A percentile compares a stretch with the other conserved stretches of the same genome.
Conservation (phyloP, 208 protist genomes). For the Crithidia sp. region DNA sequence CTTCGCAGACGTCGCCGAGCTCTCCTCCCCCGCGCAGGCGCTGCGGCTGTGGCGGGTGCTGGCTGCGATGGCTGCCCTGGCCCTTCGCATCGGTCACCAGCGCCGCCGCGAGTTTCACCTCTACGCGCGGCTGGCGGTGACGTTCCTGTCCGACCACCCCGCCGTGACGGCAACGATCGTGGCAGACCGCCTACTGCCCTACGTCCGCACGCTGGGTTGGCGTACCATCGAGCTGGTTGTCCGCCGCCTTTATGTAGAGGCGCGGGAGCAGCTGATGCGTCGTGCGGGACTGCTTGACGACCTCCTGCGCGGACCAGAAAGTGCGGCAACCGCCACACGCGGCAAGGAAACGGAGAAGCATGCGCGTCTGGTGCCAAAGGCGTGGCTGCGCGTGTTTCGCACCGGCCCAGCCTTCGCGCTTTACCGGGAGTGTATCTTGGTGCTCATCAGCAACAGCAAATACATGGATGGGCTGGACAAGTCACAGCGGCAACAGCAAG, state of each 20-base stretch:
- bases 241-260: conserved; percentile 62
- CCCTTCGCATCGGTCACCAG: conserved; percentile 41
- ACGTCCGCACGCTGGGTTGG: conserved; percentile 55
- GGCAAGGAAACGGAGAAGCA: background rate
- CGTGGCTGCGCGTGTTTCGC: conserved; percentile 34
- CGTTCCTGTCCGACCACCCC: conserved; percentile 52
- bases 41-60: conserved; percentile 56
- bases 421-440: conserved; percentile 54
- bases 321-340: too few relatives aligned
- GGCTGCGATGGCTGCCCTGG: conserved; percentile 43
- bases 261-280: conserved; percentile 42
- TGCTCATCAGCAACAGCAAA: conserved; percentile 24
- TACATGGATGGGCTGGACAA: too few relatives aligned
- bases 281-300: conserved; percentile 11
- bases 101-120: conserved; percentile 50
- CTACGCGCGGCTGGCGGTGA: conserved; percentile 57
- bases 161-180: conserved; percentile 46
- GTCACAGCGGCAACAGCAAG: too few relatives aligned
- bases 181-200: conserved; percentile 55
- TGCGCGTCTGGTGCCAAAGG: background rate
- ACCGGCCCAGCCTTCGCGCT: conserved; percentile 36
- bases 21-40: conserved; percentile 37
- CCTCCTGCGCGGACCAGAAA: too few relatives aligned
- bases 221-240: conserved; percentile 50
- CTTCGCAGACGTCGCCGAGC: conserved; percentile 43